Evolutionary conservation across 2,329 filamentous ascomycete species (phyloP).

Genomic region (Penicillium palitans): DNA sequence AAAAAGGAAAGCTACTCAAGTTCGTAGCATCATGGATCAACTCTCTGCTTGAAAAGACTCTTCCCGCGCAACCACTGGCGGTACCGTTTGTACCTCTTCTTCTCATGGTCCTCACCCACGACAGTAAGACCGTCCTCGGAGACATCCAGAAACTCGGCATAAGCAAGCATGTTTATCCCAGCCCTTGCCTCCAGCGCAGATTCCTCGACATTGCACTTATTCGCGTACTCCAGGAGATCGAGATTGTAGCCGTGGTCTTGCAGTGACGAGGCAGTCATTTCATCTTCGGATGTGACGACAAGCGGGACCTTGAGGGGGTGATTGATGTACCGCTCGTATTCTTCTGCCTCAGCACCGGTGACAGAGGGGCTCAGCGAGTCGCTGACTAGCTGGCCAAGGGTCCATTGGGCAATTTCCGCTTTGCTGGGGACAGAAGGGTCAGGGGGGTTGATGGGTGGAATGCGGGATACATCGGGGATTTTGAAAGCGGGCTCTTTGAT

Average conservation of each 20-base stretch:
- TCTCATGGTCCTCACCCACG: slow-evolving; percentile 77
- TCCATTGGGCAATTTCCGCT: slow-evolving; percentile 77
- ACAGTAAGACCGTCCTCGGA: slow-evolving; percentile 85
- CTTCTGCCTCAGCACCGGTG: slow-evolving; percentile 70
- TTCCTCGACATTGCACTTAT: slow-evolving; percentile 65
- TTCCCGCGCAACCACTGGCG: slow-evolving; percentile 92
- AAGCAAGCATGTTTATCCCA: slow-evolving; percentile 70
- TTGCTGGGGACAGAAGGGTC: slow-evolving; percentile 71
- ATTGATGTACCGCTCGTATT: slow-evolving; percentile 84
- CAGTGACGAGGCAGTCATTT: slow-evolving; percentile 37
- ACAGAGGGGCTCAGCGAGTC: slow-evolving; percentile 86
- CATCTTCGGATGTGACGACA: slow-evolving; percentile 47
- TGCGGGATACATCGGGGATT: slow-evolving; percentile 24
- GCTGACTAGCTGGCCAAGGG: slow-evolving; percentile 79
- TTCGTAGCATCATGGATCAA: slow-evolving; percentile 40
- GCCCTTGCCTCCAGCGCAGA: slow-evolving; percentile 44
- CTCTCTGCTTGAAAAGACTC: slow-evolving; percentile 89
- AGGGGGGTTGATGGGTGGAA: slow-evolving; percentile 25
- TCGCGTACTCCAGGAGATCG: slow-evolving; percentile 80
- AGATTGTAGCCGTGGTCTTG: slow-evolving; percentile 46
- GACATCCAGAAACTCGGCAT: slow-evolving; percentile 73
- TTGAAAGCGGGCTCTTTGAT: slow-evolving; percentile 55
- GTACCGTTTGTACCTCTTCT: slow-evolving; percentile 97
- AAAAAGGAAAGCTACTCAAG: neutral
- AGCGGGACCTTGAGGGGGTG: slow-evolving; percentile 88